phyloP scores from a whole-genome alignment of 2,329 filamentous ascomycete genomes.

The Colletotrichum orbiculare region DNA sequence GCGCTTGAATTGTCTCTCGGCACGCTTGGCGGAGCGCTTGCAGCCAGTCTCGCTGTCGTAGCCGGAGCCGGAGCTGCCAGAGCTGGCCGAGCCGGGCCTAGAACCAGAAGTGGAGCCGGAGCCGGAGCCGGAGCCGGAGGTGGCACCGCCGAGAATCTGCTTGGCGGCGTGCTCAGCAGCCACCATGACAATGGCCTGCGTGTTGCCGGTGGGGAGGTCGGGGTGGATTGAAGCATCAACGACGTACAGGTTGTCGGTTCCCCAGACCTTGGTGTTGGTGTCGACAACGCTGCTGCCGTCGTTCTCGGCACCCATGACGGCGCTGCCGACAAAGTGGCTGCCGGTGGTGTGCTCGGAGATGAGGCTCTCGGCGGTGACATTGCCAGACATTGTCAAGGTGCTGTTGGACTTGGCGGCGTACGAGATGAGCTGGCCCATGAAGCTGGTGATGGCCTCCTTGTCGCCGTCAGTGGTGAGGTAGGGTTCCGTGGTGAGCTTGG shows the following conservation, averaged over 20 bases:
- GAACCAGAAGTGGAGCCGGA: slow-evolving; percentile 7
- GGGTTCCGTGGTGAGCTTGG: slow-evolving; percentile 53
- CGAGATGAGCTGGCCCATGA: slow-evolving; percentile 42
- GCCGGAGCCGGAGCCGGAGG: slow-evolving; percentile 44
- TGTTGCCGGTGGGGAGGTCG: slow-evolving; percentile 44
- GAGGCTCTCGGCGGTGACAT: slow-evolving; percentile 41
- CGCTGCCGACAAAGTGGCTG: slow-evolving; percentile 52
- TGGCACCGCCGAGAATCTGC: slow-evolving; percentile 33
- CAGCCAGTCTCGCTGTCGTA: neutral
- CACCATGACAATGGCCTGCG: slow-evolving; percentile 38
- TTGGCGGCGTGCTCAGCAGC: slow-evolving; percentile 36
- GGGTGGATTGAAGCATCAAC: slow-evolving; percentile 73
- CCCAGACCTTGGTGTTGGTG: slow-evolving; percentile 66
- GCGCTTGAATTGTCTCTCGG: slow-evolving; percentile 59
- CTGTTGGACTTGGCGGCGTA: slow-evolving; percentile 42
- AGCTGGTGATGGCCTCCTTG: slow-evolving; percentile 42
- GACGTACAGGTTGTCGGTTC: slow-evolving; percentile 70
- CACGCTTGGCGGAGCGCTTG: slow-evolving; percentile 51
- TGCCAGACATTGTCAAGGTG: slow-evolving; percentile 38
- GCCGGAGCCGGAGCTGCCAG: neutral
- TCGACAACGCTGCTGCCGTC: slow-evolving; percentile 65
- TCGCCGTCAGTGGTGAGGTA: slow-evolving; percentile 46
- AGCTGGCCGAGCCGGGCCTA: neutral
- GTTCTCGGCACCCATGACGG: slow-evolving; percentile 61
- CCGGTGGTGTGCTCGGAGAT: slow-evolving; percentile 41